These are phyloP conservation scores for Penicillium sp. DNA, from an alignment of 2,329 filamentous ascomycete species.

Conservation along the genomic window DNA sequence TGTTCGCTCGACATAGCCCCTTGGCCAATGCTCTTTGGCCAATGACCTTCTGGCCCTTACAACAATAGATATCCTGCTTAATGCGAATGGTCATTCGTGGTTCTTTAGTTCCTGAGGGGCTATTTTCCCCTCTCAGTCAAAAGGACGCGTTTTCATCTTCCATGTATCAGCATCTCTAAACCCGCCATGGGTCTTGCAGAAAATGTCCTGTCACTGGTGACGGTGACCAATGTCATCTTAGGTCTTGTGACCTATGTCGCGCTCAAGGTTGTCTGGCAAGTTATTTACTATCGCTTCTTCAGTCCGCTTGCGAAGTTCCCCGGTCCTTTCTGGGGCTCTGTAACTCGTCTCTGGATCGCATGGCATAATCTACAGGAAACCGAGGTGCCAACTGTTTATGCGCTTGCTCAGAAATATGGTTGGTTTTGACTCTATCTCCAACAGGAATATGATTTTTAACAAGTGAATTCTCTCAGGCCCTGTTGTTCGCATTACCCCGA, in stretches of 20 bases:
- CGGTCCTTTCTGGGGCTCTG: slow-evolving; percentile 56
- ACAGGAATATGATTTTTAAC: not conserved
- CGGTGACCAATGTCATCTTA: slow-evolving; percentile 26
- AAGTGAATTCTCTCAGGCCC: slow-evolving; percentile 41
- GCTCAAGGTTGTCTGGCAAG: slow-evolving; percentile 34
- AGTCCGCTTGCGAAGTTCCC: slow-evolving; percentile 55
- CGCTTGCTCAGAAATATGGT: slow-evolving; percentile 53
- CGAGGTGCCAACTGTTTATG: slow-evolving; percentile 46
- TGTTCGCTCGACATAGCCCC: slow-evolving; percentile 4
- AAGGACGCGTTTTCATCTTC: not conserved
- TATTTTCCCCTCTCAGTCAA: not conserved
- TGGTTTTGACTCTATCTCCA: not conserved
- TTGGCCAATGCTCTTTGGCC: slow-evolving; percentile 7
- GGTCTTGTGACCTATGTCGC: slow-evolving; percentile 26
- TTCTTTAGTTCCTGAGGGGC: not conserved
- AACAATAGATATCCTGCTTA: slow-evolving; percentile 8
- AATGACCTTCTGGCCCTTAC: slow-evolving; percentile 15
- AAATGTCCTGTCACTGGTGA: slow-evolving; percentile 29
- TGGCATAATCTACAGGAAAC: slow-evolving; percentile 53
- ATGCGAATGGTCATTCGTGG: not conserved
- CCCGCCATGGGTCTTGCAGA: slow-evolving; percentile 28
- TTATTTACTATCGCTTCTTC: slow-evolving; percentile 49
- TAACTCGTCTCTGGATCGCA: slow-evolving; percentile 56
- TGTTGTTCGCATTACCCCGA: slow-evolving; percentile 55
- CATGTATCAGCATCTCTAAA: slow-evolving; percentile 12